Base-by-base conservation (phyloP, 164 flowering plant genomes). In the Berberis thunbergii region DNA sequence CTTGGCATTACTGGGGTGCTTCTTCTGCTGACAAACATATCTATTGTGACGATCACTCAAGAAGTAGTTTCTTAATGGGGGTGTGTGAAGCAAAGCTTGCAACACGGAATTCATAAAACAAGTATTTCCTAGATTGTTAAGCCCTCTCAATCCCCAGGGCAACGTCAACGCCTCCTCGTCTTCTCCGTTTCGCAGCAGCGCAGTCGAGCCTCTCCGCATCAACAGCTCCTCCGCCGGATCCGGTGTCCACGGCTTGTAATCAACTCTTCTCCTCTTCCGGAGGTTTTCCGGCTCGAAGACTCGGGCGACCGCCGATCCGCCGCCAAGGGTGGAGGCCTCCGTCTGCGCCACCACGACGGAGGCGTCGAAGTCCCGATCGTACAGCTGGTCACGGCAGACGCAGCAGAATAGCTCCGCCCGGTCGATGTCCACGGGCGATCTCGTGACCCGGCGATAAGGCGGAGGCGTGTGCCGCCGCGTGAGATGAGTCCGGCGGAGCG, bases 41-140 rank as follows among this genome's bases (percentile, higher is more conserved):
- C 87, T 69, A 45, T 89, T 88, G 56, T 92, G 96, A 44, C 87
- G 74, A 72, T 89, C 96, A 62, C 95, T 86, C 65, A 92, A 56
- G 76, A 92, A 92, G 63, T 83, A 92, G 69, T 87, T 88, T 73
- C 96, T 70, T 68, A 93, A 60, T 1, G 97, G 98, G 42, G 97
- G 96, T 1, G 97, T 83, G 54, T 89, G 98, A 7, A 93, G 79
- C 78, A 93, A 76, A 3, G 95, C 98, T 67, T 93, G 98, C 69
- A 93, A 69, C 6, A 93, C 94, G 0, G 98, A 93, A 73, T 89
- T 93, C 96, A 93, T 86, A 59, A 89, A 93, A 73, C 97, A 93
- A 1, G 97, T 93, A 65, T 81, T 93, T 3, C 98, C 97, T 41
- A 89, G 72, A 71, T 93, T 93, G 66, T 83, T 88, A 26, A 93